These are phyloP conservation scores for Borovskyia barvae DNA, from an alignment of 208 protist species.

Conservation along the genomic window DNA sequence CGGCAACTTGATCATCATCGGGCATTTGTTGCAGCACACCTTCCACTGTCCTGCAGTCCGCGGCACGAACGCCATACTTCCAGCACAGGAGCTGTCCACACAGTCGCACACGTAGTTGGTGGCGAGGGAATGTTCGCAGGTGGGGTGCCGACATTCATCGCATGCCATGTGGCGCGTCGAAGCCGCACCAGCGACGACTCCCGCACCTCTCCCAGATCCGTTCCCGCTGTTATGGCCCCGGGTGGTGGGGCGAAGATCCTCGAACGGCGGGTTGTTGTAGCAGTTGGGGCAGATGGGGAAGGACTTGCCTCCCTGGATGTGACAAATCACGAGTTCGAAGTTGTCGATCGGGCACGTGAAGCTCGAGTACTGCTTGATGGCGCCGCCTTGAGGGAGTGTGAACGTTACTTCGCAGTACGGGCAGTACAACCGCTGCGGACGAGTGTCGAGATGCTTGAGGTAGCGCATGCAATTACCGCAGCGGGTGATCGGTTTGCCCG, in stretches of 20 bases:
- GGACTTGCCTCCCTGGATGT: conserved; percentile 87
- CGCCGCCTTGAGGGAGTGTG: conserved; percentile 79
- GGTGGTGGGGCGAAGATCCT: conserved; percentile 37
- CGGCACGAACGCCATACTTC: conserved; percentile 88
- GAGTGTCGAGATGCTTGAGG: conserved; percentile 81
- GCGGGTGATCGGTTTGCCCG: conserved; percentile 82
- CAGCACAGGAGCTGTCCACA: conserved; percentile 62
- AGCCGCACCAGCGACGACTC: conserved; percentile 9
- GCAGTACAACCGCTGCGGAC: conserved; percentile 92
- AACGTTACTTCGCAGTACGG: conserved; percentile 93
- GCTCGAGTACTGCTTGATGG: conserved; percentile 84
- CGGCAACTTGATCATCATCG: conserved; percentile 88
- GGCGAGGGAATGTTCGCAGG: conserved; percentile 84
- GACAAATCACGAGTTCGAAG: conserved; percentile 92
- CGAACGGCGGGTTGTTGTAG: conserved; percentile 95
- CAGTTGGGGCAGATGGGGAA: conserved; percentile 92
- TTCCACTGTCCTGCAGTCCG: conserved; percentile 86
- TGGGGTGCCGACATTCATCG: conserved; percentile 92
- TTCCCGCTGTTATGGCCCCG: not conserved
- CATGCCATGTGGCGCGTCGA: conserved; percentile 72
- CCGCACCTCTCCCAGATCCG: not conserved
- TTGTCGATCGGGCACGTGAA: conserved; percentile 92
- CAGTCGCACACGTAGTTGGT: conserved; percentile 90
- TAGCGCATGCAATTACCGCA: conserved; percentile 94
- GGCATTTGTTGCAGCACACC: conserved; percentile 85